phyloP scores from a whole-genome alignment of 2,329 filamentous ascomycete species.

The Aspergillus amoenus region DNA sequence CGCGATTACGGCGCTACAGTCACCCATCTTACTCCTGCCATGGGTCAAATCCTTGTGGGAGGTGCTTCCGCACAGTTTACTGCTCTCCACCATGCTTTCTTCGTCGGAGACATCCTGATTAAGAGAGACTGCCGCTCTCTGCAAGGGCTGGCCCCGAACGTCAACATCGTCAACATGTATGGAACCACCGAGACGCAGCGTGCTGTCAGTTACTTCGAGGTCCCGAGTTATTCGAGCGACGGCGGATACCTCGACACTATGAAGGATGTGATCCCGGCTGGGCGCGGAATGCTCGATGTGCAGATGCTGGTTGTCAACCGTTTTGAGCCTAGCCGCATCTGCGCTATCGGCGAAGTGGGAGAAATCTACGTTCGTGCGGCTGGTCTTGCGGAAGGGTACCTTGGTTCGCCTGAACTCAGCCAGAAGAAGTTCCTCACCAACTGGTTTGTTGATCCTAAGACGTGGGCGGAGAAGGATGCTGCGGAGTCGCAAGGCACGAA shows the following conservation, averaged over 20 bases:
- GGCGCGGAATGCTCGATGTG: slow-evolving; percentile 83
- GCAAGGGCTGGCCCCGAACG: slow-evolving; percentile 73
- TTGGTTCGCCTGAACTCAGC: slow-evolving; percentile 62
- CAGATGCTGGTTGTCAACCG: slow-evolving; percentile 82
- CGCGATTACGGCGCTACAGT: slow-evolving; percentile 70
- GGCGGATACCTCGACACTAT: slow-evolving; percentile 63
- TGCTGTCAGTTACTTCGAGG: slow-evolving; percentile 78
- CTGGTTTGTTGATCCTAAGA: slow-evolving; percentile 77
- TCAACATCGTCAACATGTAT: slow-evolving; percentile 79
- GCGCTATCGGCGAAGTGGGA: slow-evolving; percentile 76
- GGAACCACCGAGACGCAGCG: slow-evolving; percentile 84
- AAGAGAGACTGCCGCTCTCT: slow-evolving; percentile 76
- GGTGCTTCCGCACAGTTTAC: slow-evolving; percentile 77
- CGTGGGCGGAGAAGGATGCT: slow-evolving; percentile 67
- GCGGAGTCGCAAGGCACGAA: slow-evolving; percentile 49
- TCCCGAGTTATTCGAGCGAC: slow-evolving; percentile 65
- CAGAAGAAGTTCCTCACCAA: slow-evolving; percentile 76
- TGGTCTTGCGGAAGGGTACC: slow-evolving; percentile 80
- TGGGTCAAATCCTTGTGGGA: slow-evolving; percentile 93
- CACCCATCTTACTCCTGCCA: slow-evolving; percentile 89
- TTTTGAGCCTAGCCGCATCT: slow-evolving; percentile 65
- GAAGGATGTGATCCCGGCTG: slow-evolving; percentile 77
- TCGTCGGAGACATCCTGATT: slow-evolving; percentile 86
- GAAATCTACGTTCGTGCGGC: slow-evolving; percentile 81
- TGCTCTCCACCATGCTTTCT: slow-evolving; percentile 75